Evolutionary conservation across 1,139 yeast species (phyloP).

Genomic region (Magnusiomyces ingens): DNA sequence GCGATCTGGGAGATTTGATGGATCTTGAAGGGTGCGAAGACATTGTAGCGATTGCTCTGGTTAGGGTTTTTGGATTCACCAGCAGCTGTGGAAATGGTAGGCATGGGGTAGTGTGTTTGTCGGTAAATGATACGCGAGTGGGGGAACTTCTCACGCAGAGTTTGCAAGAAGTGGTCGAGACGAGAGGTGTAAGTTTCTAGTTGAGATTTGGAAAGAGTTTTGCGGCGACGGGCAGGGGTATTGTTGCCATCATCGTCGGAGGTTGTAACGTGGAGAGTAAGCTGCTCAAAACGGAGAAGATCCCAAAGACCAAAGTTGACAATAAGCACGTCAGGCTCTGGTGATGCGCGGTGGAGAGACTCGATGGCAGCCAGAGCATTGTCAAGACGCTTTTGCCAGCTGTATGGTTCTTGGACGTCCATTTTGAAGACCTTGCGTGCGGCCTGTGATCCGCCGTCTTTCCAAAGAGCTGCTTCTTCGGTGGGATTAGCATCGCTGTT

Average conservation of each 20-base stretch:
- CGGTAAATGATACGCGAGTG: constrained; percentile 14
- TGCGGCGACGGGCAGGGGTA: neutral
- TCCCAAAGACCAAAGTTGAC: constrained; percentile 19
- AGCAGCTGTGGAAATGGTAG: neutral
- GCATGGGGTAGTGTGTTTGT: constrained; percentile 14
- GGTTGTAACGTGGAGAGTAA: constrained; percentile 7
- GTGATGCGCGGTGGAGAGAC: constrained; percentile 6
- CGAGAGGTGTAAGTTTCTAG: constrained; percentile 12
- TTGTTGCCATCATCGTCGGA: constrained; percentile 7
- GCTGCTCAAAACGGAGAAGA: constrained; percentile 16
- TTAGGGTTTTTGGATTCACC: neutral
- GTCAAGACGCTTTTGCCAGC: constrained; percentile 12
- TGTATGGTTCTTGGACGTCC: constrained; percentile 13
- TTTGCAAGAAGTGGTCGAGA: constrained; percentile 8
- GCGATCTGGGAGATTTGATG: constrained; percentile 17
- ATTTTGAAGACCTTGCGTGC: constrained; percentile 5
- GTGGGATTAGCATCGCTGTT: neutral
- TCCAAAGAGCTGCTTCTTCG: constrained; percentile 16
- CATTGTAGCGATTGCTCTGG: neutral
- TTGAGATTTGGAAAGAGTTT: constrained; percentile 3
- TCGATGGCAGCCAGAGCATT: constrained; percentile 10
- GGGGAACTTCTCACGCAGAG: constrained; percentile 7
- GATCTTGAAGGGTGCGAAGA: constrained; percentile 15
- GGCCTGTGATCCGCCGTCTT: constrained; percentile 9
- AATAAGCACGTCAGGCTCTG: constrained; percentile 13